Percentiles rank a stretch among this genome's conserved stretches.
These are phyloP conservation scores for Phyllosticta citriasiana DNA, from an alignment of 2,329 filamentous ascomycete species.

Conservation along the genomic window DNA sequence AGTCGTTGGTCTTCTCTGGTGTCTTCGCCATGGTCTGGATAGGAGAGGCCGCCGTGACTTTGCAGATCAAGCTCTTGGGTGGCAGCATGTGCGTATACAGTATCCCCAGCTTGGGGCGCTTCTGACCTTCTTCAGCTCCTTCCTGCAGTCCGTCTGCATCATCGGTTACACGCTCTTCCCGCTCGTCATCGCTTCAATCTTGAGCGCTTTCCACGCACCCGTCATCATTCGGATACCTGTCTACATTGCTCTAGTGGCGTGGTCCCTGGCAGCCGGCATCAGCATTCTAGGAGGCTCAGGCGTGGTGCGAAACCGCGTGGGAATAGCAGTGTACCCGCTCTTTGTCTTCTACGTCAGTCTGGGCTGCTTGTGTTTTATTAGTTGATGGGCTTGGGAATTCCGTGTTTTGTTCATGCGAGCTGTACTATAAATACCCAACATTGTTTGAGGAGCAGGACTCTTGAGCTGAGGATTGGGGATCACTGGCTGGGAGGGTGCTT, in stretches of 20 bases:
- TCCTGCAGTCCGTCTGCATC: slow-evolving; percentile 94
- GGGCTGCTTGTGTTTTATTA: slow-evolving; percentile 95
- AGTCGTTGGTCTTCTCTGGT: slow-evolving; percentile 83
- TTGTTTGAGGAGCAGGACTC: slow-evolving; percentile 5
- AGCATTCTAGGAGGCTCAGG: slow-evolving; percentile 94
- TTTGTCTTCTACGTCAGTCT: slow-evolving; percentile 92
- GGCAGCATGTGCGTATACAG: slow-evolving; percentile 80
- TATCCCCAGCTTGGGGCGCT: slow-evolving; percentile 13
- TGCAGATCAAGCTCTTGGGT: slow-evolving; percentile 92
- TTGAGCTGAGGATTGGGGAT: background rate
- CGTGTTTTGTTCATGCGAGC: slow-evolving; percentile 1
- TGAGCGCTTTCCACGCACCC: slow-evolving; percentile 73
- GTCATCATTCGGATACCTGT: slow-evolving; percentile 80
- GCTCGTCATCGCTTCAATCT: slow-evolving; percentile 80
- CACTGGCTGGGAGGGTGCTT: background rate
- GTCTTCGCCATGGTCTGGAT: slow-evolving; percentile 97
- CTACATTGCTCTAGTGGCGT: slow-evolving; percentile 77
- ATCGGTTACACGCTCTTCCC: slow-evolving; percentile 98
- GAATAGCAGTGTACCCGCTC: slow-evolving; percentile 86
- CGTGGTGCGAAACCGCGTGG: slow-evolving; percentile 88
- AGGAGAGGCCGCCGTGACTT: slow-evolving; percentile 89
- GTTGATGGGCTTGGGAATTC: slow-evolving; percentile 40
- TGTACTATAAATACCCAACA: slow-evolving; percentile 9
- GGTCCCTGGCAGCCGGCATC: slow-evolving; percentile 90
- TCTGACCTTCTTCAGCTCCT: slow-evolving; percentile 55